phyloP scores from a whole-genome alignment of 371 early-diverging fungal genomes.

The Thermomucor indicae-seudaticae region DNA sequence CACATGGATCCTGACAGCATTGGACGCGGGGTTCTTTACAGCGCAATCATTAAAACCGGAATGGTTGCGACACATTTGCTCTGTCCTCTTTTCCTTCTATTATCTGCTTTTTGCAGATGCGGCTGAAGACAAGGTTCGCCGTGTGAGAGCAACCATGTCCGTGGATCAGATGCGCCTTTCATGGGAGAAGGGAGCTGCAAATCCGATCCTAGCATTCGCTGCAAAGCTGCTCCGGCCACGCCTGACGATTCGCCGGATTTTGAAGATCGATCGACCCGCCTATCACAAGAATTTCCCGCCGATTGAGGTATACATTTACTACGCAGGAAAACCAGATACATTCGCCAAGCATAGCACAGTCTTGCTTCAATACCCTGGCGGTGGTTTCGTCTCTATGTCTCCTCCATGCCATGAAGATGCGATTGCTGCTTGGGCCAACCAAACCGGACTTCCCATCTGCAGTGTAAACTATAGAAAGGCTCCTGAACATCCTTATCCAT shows the following conservation, averaged over 20 bases:
- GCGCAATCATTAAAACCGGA: slow-evolving; percentile 80
- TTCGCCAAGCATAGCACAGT: slow-evolving; percentile 51
- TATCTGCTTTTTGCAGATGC: slow-evolving; percentile 86
- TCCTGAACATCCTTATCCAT: slow-evolving; percentile 94
- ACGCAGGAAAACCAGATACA: slow-evolving; percentile 35
- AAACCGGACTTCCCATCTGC: slow-evolving; percentile 64
- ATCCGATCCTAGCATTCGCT: slow-evolving; percentile 60
- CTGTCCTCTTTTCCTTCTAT: slow-evolving; percentile 72
- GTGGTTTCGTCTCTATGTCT: slow-evolving; percentile 82
- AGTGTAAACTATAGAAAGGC: slow-evolving; percentile 93
- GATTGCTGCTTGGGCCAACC: slow-evolving; percentile 63
- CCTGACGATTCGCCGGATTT: slow-evolving; percentile 51
- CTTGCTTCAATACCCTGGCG: slow-evolving; percentile 82
- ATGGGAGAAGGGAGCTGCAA: slow-evolving; percentile 81
- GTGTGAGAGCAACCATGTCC: slow-evolving; percentile 74
- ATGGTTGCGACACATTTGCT: slow-evolving; percentile 69
- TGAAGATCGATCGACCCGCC: slow-evolving; percentile 45
- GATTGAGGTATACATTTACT: slow-evolving; percentile 51
- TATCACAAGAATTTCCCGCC: slow-evolving; percentile 25
- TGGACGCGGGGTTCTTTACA: slow-evolving; percentile 96
- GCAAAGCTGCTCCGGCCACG: slow-evolving; percentile 49
- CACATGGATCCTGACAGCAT: slow-evolving; percentile 85
- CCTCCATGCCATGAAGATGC: slow-evolving; percentile 77
- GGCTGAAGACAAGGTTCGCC: slow-evolving; percentile 85
- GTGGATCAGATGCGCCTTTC: slow-evolving; percentile 84